Base-by-base conservation (phyloP, 2,329 filamentous ascomycete genomes). In the Aspergillus phoenicis region DNA sequence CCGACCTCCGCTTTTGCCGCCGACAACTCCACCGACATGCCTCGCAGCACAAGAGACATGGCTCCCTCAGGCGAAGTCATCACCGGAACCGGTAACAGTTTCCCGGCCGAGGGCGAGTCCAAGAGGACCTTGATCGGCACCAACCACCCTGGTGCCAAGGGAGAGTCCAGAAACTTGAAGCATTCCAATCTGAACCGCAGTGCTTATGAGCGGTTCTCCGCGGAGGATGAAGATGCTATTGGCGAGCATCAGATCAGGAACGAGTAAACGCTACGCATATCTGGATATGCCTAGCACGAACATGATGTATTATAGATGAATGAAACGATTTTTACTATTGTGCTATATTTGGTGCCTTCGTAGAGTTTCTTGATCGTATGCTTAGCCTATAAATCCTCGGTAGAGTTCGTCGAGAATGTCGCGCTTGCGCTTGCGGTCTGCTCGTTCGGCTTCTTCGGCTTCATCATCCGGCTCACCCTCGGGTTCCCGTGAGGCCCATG, bases 331-430 rank as follows among this genome's bases (percentile, higher is more conserved):
- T 28, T 43, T 41, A n/a, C 15, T 45, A 2, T 26, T 17, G n/a
- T 22, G 11, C 30, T 22, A 33, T 38, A 20, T 33, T 52, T 24
- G 15, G 15, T 33, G 8, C 4, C 3, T 13, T 3, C 5, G 4
- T 36, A 7, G 33, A 45, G 2, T 26, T 26, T 48, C 8, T 45
- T 20, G 22, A 6, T 26, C 20, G 30, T 49, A 8, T 17, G 20
- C 7, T 24, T 30, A 58, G 43, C 26, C 28, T 28, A 91, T 91
- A 68, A 97, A 79, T 59, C 89, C 91, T 65, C 84, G 85, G 68
- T 92, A 96, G 5, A 95, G 88, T 70, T 93, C 87, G 54, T 96
- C 89, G 2, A 97, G 80, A 0, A 89, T 89, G 71, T 91, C 88
- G 47, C 91, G 83, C 78, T 96, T 97, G 65, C 85, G 83, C 67